Percentiles rank a stretch among this genome's conserved stretches.
These are phyloP conservation scores for Ophiobolus disseminans DNA, from an alignment of 2,329 filamentous ascomycete genomes.

Conservation along the genomic window DNA sequence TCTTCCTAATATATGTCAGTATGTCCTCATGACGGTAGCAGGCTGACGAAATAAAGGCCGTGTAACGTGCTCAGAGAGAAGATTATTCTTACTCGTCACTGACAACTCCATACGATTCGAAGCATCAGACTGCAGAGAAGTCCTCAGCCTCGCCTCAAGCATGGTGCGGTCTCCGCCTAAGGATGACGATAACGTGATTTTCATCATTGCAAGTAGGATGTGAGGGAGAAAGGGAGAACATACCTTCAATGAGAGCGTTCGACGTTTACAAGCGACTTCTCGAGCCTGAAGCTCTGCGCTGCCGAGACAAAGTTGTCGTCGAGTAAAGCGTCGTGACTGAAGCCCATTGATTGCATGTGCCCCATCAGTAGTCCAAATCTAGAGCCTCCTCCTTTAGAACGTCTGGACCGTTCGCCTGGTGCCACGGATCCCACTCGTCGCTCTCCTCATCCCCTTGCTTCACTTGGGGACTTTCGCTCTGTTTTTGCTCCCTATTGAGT, in stretches of 20 bases:
- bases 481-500: slow-evolving; percentile 24
- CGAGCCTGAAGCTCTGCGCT: too few relatives aligned
- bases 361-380: slow-evolving; percentile 59
- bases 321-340: too few relatives aligned
- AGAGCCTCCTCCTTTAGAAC: slow-evolving; percentile 47
- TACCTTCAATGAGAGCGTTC: slow-evolving; percentile 8
- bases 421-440: slow-evolving; percentile 54
- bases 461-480: slow-evolving; percentile 15
- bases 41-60: background rate
- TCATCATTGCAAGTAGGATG: slow-evolving; percentile 71
- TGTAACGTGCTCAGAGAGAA: slow-evolving; percentile 43
- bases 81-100: slow-evolving; percentile 44
- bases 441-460: slow-evolving; percentile 41
- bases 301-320: too few relatives aligned
- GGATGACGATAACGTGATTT: slow-evolving; percentile 91
- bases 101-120: slow-evolving; percentile 31
- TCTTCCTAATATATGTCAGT: background rate
- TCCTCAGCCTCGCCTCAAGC: slow-evolving; percentile 33
- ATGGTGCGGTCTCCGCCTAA: slow-evolving; percentile 73
- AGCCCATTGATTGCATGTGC: too few relatives aligned
- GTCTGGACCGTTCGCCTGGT: slow-evolving; percentile 55
- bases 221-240: slow-evolving; percentile 10
- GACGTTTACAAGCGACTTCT: background rate
- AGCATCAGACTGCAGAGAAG: slow-evolving; percentile 26
- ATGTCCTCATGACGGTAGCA: background rate